Base-by-base conservation (phyloP, 805 yeast species). In the Wickerhamomyces hampshirensis region DNA sequence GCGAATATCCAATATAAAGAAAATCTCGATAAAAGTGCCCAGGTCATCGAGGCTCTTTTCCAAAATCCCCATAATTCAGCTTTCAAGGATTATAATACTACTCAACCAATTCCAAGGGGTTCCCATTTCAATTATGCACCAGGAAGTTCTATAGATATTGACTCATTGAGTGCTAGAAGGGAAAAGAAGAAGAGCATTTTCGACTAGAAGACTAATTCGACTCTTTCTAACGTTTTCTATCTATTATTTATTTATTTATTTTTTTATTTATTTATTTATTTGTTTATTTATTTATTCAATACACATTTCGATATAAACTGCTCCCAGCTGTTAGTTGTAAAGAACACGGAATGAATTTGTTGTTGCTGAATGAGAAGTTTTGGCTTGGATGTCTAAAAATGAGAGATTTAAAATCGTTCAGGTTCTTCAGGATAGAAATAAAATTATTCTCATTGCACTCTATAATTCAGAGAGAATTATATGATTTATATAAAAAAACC, bases 61-160 rank as follows among this genome's bases (percentile, higher is more conserved):
- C 26, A 28, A 5, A 35, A 38, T n/a, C 43, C 44, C 6, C 34
- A 30, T 12, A 39, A 24, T 21, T 16, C 38, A 15, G 36, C 35
- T 6, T 41, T 43, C 34, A 38, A 42, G 24, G 44, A 42, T 16
- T 30, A 37, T 23, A 36, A 29, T 3, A 26, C 16, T 15, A 34
- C 31, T 2, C 47, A 40, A 28, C 26, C 33, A 5, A 42, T 42
- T 26, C 31, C 41, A 35, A 33, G 43, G 14, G 50, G 48, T 7
- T 43, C 50, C 7, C 39, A 43, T 5, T 40, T 40, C 39, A 46
- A 46, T 33, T 34, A 36, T 30, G 44, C 35, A 21, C 50, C 50
- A 8, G 46, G 44, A 2, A 30, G 36, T 4, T 16, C 38, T 4
- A 2, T 46, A 18, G 29, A 46, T 30, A 12, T 41, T 23, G 44